Evolutionary conservation across 2,329 filamentous ascomycete genomes (phyloP), one percentile per base, ranked within the genome.

Genomic region (Trichoderma aggressivum): DNA sequence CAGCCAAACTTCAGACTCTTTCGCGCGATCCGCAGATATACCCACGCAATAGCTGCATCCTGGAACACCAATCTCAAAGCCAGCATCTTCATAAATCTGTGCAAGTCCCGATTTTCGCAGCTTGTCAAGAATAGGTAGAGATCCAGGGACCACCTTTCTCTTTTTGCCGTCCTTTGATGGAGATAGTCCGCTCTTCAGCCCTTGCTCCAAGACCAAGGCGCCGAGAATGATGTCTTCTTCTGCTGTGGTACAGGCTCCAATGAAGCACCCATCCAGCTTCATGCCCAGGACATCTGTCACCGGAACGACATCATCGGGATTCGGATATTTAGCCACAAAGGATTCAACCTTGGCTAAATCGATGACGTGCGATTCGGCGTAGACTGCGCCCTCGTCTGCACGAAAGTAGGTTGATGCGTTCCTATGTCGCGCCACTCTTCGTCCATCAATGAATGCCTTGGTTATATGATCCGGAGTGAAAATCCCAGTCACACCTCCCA

Each of bases 1-100:
- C 1, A 84, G 70, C 82, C 83, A 84, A 1, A 81, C 80, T 71
- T 84, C 82, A 1, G 82, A 82, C 11, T 78, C 75, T 5, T 58
- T 77, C 11, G 82, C 82, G 50, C 78, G 76, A 62, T 84, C 82
- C 3, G 79, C 82, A n/a, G 75, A 81, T 30, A 83, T 82, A 3
- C 82, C 82, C 7, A 84, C 82, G 61, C 83, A 84, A 69, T 82
- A 84, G 47, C 78, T 81, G 75, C 82, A 84, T 7, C 82, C 82
- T 2, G 82, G 82, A 3, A 78, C 75, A 1, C 81, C 80, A 30
- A 82, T 76, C 28, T 80, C 77, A 66, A 84, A 84, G 0, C 82
- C 82, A 7, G 81, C 82, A 18, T 78, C 71, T 58, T 80, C 73
- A 69, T 83, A 84, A 1, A 82, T 73, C n/a, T 80, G 78, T 1